These are phyloP conservation scores for Chlorencoelia australis DNA, from an alignment of 2,329 filamentous ascomycete genomes.

Conservation along the genomic window DNA sequence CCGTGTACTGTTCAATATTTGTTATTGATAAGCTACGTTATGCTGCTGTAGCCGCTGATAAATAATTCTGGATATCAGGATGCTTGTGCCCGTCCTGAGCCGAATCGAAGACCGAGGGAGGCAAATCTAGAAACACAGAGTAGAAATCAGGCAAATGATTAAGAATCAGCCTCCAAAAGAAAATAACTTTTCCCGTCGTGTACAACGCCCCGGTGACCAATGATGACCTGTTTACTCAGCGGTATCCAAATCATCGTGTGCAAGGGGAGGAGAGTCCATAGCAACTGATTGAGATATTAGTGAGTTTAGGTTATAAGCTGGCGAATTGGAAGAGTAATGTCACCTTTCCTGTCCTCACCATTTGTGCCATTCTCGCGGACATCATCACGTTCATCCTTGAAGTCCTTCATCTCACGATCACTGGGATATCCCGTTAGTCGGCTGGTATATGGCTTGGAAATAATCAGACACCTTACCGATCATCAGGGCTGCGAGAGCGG, in stretches of 20 bases:
- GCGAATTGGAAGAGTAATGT: slow-evolving; percentile 19
- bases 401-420: slow-evolving; percentile 37
- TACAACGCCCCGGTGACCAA: slow-evolving; percentile 15
- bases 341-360: slow-evolving; percentile 87
- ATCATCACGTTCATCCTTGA: slow-evolving; percentile 55
- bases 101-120: slow-evolving; percentile 16
- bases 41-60: no score
- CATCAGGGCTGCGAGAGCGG: slow-evolving; percentile 59
- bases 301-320: slow-evolving; percentile 15
- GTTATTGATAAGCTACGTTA: no score
- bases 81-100: no score
- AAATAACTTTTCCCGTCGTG: slow-evolving; percentile 20
- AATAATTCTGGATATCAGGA: no score
- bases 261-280: slow-evolving; percentile 69
- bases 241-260: slow-evolving; percentile 91
- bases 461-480: slow-evolving; percentile 36
- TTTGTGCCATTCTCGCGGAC: slow-evolving; percentile 70
- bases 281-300: slow-evolving; percentile 31
- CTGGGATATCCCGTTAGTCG: slow-evolving; percentile 17
- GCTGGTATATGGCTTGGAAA: not conserved
- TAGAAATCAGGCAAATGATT: slow-evolving; percentile 23
- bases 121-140: slow-evolving; percentile 27
- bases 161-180: slow-evolving; percentile 20
- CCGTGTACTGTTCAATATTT: no score
- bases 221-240: slow-evolving; percentile 52